Conservation (phyloP, 306 rosid genomes). For the Adenanthera pavonina region DNA sequence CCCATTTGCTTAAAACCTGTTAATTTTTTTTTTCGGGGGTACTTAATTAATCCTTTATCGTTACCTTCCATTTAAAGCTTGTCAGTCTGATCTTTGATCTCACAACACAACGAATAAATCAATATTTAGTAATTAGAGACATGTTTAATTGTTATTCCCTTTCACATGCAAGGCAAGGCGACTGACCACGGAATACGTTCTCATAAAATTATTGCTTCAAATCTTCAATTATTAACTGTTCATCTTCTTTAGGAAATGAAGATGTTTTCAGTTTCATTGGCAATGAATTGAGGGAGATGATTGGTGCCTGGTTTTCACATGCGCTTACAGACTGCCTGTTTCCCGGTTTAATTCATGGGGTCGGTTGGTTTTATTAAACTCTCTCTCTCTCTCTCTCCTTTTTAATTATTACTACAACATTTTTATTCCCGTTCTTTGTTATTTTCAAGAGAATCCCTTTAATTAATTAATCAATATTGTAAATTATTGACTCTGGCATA, state of each 20-base stretch:
- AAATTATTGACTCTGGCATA: constrained; percentile 8
- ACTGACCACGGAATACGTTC: constrained; percentile 40
- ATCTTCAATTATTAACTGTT: constrained; percentile 37
- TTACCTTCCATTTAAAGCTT: not conserved
- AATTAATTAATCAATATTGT: not conserved
- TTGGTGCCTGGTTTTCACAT: constrained; percentile 44
- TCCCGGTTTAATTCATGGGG: constrained; percentile 43
- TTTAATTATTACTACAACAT: not conserved
- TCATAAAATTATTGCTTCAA: constrained; percentile 44
- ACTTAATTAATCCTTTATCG: not conserved
- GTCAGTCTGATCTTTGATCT: not conserved
- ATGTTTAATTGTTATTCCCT: constrained; percentile 44
- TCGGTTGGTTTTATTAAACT: too few relatives aligned
- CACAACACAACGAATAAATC: too few relatives aligned
- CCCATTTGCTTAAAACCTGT: not conserved
- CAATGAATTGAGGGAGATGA: constrained; percentile 39
- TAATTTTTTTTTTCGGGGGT: too few relatives aligned
- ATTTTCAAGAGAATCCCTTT: not conserved
- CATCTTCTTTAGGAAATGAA: not conserved
- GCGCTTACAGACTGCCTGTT: constrained; percentile 59
- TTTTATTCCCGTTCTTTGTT: not conserved
- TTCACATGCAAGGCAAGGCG: constrained; percentile 56
- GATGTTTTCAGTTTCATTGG: constrained; percentile 26
- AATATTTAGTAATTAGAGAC: not conserved
- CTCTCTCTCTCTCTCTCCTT: not conserved